These are phyloP conservation scores for Bathelium albidoporum DNA, from an alignment of 495 filamentous ascomycete species.

Conservation along the genomic window DNA sequence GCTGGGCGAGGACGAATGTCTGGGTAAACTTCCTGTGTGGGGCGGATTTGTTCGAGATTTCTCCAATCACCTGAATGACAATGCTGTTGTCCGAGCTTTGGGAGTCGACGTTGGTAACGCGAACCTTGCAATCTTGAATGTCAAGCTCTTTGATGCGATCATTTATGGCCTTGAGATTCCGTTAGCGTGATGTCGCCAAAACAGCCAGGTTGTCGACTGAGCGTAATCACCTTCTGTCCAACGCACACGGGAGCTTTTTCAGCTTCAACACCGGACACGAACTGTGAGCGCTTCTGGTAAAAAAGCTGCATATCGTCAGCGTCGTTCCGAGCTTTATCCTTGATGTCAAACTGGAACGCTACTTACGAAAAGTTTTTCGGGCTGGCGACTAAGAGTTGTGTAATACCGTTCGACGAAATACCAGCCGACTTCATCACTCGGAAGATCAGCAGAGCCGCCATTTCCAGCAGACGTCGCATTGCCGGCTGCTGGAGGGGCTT, in stretches of 20 bases:
- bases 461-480: slow-evolving; percentile 11
- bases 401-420: slow-evolving; percentile 99
- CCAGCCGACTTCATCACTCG: slow-evolving; percentile 92
- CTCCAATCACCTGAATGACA: slow-evolving; percentile 92
- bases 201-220: slow-evolving; percentile 1
- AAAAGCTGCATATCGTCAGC: slow-evolving; percentile 31
- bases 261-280: slow-evolving; percentile 55
- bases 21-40: slow-evolving; percentile 92
- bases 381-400: slow-evolving; percentile 85
- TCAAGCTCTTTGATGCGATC: slow-evolving; percentile 86
- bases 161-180: slow-evolving; percentile 62
- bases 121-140: slow-evolving; percentile 96
- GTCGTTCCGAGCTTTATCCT: neutral
- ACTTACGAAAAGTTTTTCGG: slow-evolving; percentile 84
- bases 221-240: slow-evolving; percentile 64
- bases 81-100: slow-evolving; percentile 88
- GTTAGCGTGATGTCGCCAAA: slow-evolving; percentile 7
- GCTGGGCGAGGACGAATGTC: slow-evolving; percentile 95
- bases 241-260: slow-evolving; percentile 73
- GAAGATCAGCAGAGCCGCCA: slow-evolving; percentile 19
- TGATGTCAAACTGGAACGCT: neutral
- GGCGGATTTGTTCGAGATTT: slow-evolving; percentile 85
- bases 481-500: slow-evolving; percentile 10
- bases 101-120: slow-evolving; percentile 93
- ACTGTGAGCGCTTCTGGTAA: slow-evolving; percentile 40